phyloP scores from a whole-genome alignment of 805 yeast genomes.

The Metschnikowia picachoensis region DNA sequence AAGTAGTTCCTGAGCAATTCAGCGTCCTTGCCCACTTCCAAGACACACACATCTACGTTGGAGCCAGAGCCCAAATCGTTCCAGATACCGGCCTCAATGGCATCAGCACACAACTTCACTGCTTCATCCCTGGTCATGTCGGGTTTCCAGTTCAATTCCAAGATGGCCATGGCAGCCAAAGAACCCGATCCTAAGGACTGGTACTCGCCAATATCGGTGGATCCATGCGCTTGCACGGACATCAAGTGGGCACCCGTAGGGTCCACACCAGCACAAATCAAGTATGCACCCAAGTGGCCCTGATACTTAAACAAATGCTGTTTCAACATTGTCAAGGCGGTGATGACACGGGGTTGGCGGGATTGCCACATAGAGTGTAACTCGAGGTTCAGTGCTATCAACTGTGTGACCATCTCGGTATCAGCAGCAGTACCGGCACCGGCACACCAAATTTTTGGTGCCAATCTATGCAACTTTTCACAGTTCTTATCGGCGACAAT shows the following conservation, averaged over 20 bases:
- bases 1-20: conserved; percentile 78
- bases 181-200: conserved; percentile 95
- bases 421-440: conserved; percentile 99
- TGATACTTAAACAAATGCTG: conserved; percentile 96
- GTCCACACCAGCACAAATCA: conserved; percentile 97
- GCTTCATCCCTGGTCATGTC: conserved; percentile 84
- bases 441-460: conserved; percentile 97
- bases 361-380: conserved; percentile 79
- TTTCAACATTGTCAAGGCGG: conserved; percentile 87
- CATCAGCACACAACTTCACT: conserved; percentile 83
- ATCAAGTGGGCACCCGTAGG: conserved; percentile 93
- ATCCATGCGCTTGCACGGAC: conserved; percentile 96
- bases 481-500: conserved; percentile 98
- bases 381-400: conserved; percentile 87
- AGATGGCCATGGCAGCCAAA: conserved; percentile 96
- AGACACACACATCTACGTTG: conserved; percentile 94
- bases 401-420: conserved; percentile 95
- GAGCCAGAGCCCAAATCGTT: conserved; percentile 99
- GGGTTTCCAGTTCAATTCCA: conserved; percentile 83
- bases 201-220: conserved; percentile 93
- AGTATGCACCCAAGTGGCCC: conserved; percentile 95
- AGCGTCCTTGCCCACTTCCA: conserved; percentile 91
- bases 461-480: conserved; percentile 85
- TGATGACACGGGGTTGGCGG: conserved; percentile 88
- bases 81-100: conserved; percentile 98